Percentiles rank a stretch among this genome's conserved stretches.
Conservation (phyloP, 2,329 filamentous ascomycete genomes). For the Huntiella abstrusa region DNA sequence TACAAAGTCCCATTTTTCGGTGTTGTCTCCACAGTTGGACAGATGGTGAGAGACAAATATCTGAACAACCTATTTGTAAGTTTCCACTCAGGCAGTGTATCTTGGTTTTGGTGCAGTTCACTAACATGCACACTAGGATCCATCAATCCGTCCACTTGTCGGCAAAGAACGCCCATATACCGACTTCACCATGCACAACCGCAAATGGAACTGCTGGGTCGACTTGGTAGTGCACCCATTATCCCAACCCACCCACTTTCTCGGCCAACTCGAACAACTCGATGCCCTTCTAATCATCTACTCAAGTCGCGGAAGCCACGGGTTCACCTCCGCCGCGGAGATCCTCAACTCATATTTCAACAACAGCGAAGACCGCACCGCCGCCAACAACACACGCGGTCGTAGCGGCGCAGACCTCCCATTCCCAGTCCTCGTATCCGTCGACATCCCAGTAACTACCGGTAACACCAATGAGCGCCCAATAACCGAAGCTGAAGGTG, state of each 20-base stretch:
- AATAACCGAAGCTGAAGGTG: constrained; percentile 2
- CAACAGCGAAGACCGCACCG: background rate
- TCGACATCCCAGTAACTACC: background rate
- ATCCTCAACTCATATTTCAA: constrained; percentile 8
- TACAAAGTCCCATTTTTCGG: constrained; percentile 9
- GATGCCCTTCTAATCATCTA: constrained; percentile 9
- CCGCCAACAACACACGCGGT: background rate
- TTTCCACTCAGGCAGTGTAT: background rate
- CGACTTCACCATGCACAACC: constrained; percentile 4
- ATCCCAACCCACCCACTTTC: constrained; percentile 10
- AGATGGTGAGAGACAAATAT: constrained; percentile 5
- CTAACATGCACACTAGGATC: background rate
- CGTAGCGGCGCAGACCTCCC: constrained; percentile 1
- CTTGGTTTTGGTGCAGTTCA: background rate
- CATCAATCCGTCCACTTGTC: background rate
- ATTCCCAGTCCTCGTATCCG: constrained; percentile 7
- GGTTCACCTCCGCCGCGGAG: constrained; percentile 5
- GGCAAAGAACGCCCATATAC: constrained; percentile 6
- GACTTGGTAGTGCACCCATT: constrained; percentile 10
- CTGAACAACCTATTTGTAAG: constrained; percentile 10
- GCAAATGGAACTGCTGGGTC: constrained; percentile 10
- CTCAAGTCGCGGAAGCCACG: constrained; percentile 2
- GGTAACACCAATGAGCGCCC: constrained; percentile 2
- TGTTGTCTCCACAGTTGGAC: constrained; percentile 10
- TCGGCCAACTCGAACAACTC: constrained; percentile 9